Percentiles rank a stretch among this genome's conserved stretches.
Conservation (phyloP, 345 rosid genomes). For the Turnera subulata region DNA sequence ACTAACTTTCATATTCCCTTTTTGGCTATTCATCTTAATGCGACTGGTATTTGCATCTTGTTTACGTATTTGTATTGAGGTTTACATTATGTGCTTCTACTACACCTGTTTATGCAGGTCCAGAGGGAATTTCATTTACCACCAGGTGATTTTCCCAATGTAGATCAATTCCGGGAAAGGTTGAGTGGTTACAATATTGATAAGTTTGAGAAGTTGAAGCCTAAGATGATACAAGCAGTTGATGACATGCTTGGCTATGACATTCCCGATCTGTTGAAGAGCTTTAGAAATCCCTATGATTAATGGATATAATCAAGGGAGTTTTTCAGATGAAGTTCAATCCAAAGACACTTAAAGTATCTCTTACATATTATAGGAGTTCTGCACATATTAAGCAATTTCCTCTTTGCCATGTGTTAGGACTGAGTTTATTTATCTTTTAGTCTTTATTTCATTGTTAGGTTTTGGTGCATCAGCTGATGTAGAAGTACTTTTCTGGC, state of each 20-base stretch:
- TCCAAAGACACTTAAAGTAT: no score
- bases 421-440: no score
- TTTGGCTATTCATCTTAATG: not conserved
- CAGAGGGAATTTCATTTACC: conserved; percentile 87
- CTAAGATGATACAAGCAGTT: conserved; percentile 82
- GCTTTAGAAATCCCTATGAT: conserved; percentile 78
- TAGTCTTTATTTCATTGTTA: no score
- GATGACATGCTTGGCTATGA: conserved; percentile 94
- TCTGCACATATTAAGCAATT: not conserved
- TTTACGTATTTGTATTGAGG: not conserved
- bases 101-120: conserved; percentile 40
- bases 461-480: no score
- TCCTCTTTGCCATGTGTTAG: no score
- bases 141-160: conserved; percentile 85
- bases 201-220: conserved; percentile 83
- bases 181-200: conserved; percentile 75
- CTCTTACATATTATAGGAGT: no score
- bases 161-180: conserved; percentile 67
- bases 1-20: not conserved
- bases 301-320: conserved; percentile 4
- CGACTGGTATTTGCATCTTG: not conserved
- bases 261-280: conserved; percentile 79
- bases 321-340: no score
- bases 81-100: not conserved
- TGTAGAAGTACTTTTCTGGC: no score